Conservation (phyloP, 495 filamentous ascomycete genomes). For the Pseudevernia furfuracea region DNA sequence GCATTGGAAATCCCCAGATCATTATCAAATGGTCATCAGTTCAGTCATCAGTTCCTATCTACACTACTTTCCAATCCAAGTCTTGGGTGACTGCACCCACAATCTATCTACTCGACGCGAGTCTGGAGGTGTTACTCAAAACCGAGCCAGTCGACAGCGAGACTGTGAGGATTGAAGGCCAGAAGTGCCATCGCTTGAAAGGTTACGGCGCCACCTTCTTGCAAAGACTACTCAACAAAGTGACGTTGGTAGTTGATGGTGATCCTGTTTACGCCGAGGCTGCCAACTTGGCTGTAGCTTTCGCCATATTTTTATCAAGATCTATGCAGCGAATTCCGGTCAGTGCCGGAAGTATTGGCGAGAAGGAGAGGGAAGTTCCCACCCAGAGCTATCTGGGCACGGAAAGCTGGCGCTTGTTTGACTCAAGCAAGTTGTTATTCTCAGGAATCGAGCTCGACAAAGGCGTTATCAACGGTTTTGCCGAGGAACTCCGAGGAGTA, state of each 20-base stretch:
- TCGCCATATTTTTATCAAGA: conserved; percentile 11
- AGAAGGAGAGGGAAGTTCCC: neutral
- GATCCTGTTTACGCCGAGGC: conserved; percentile 21
- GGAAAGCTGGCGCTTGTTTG: conserved; percentile 16
- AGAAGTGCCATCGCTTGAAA: no score
- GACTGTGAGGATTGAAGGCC: no score
- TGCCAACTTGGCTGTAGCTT: conserved; percentile 16
- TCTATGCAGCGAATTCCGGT: conserved; percentile 7
- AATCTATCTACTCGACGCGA: no score
- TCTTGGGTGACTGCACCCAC: no score
- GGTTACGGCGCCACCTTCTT: no score
- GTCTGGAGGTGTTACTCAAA: no score
- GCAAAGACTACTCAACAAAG: no score
- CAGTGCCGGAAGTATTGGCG: neutral
- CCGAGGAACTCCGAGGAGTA: conserved; percentile 7
- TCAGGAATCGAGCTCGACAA: conserved; percentile 14
- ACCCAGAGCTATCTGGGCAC: conserved; percentile 3
- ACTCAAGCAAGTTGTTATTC: conserved; percentile 17
- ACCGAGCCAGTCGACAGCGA: no score
- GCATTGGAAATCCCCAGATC: no score
- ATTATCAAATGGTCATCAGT: no score
- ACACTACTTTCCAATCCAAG: no score
- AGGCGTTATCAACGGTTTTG: conserved; percentile 1
- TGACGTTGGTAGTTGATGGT: conserved; percentile 14
- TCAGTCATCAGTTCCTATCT: no score